Evolutionary conservation across 495 filamentous ascomycete genomes (phyloP).

Genomic region (Cryomyces minteri): DNA sequence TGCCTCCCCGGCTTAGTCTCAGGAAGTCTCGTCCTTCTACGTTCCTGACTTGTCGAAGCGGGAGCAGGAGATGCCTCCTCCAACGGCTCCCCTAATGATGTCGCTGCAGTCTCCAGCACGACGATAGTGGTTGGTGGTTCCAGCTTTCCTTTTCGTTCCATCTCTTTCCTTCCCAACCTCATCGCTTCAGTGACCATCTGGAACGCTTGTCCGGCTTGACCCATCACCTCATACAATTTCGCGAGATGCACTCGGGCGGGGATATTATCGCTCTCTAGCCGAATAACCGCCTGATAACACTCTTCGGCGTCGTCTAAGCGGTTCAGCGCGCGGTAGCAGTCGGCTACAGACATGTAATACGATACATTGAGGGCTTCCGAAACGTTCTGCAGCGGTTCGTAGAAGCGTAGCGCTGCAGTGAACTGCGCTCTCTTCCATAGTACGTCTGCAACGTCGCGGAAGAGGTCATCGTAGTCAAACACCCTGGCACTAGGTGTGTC

Average conservation of each 20-base stretch:
- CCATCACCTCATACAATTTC: conserved; percentile 57
- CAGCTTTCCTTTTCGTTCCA: conserved; percentile 3
- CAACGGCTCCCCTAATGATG: neutral
- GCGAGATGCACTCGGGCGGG: conserved; percentile 59
- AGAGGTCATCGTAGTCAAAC: conserved; percentile 53
- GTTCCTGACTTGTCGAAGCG: conserved; percentile 1
- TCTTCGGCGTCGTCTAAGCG: conserved; percentile 50
- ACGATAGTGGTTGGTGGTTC: no score
- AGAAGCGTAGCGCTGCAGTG: conserved; percentile 54
- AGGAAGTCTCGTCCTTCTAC: neutral
- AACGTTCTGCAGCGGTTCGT: conserved; percentile 40
- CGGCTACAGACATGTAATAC: conserved; percentile 51
- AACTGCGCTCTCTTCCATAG: conserved; percentile 38
- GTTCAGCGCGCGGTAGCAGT: conserved; percentile 47
- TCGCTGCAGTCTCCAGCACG: neutral
- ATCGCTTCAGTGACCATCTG: conserved; percentile 57
- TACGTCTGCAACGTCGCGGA: conserved; percentile 50
- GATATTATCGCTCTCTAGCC: conserved; percentile 45
- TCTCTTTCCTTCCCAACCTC: conserved; percentile 27
- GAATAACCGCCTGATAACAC: conserved; percentile 51
- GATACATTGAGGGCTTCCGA: conserved; percentile 39
- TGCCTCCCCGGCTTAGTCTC: neutral
- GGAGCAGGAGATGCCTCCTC: neutral
- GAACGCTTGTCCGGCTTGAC: conserved; percentile 51
- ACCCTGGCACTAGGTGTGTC: conserved; percentile 28